Percentiles rank a stretch among this genome's conserved stretches.
Evolutionary conservation across 2,329 filamentous ascomycete genomes (phyloP).

Genomic region (Aureobasidium sp.): DNA sequence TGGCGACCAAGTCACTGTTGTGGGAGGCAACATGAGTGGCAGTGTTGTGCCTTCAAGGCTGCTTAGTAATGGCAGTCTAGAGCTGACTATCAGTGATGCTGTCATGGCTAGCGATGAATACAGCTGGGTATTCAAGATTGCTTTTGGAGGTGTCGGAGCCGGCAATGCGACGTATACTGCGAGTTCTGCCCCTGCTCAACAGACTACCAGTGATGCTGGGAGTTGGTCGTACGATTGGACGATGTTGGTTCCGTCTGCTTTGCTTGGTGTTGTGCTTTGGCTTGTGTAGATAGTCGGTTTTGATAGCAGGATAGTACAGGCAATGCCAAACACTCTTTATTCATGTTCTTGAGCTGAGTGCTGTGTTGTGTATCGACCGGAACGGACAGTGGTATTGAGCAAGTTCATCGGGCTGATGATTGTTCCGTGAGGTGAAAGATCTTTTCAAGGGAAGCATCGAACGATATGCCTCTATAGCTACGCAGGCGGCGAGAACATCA

Average conservation of each 20-base stretch:
- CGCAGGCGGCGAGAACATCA: too few relatives aligned
- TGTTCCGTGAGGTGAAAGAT: too few relatives aligned
- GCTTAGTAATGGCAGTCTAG: slow-evolving; percentile 27
- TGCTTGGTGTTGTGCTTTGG: not conserved
- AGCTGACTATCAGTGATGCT: slow-evolving; percentile 29
- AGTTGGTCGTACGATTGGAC: not conserved
- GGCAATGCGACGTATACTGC: not conserved
- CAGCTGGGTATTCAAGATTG: slow-evolving; percentile 40
- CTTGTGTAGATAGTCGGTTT: not conserved
- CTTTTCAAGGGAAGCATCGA: too few relatives aligned
- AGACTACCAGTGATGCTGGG: not conserved
- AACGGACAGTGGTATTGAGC: too few relatives aligned
- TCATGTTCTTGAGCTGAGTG: too few relatives aligned
- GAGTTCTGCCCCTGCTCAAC: not conserved
- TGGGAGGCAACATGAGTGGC: slow-evolving; percentile 32
- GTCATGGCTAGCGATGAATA: slow-evolving; percentile 33
- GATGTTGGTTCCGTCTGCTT: not conserved
- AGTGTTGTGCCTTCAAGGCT: slow-evolving; percentile 25
- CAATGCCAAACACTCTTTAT: too few relatives aligned
- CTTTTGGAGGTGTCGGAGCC: slow-evolving; percentile 23
- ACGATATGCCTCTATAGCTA: too few relatives aligned
- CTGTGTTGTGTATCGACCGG: too few relatives aligned
- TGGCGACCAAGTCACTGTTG: slow-evolving; percentile 42
- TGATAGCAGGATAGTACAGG: too few relatives aligned
- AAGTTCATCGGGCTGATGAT: too few relatives aligned